These are phyloP conservation scores for Thamnidium elegans DNA, from an alignment of 192 early-diverging fungal species.

Conservation along the genomic window DNA sequence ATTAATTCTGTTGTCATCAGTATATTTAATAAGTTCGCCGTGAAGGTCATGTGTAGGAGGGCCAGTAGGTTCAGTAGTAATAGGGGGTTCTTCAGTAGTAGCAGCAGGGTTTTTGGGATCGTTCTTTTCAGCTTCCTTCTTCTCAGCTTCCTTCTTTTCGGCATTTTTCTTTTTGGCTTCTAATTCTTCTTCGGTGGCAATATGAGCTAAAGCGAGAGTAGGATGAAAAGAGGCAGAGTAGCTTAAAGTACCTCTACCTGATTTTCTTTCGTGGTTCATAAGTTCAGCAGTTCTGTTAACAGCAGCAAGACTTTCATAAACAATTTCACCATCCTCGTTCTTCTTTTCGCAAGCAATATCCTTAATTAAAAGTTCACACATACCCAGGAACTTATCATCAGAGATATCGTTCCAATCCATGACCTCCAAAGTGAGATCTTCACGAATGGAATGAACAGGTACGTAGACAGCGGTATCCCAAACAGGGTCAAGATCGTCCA, in stretches of 20 bases:
- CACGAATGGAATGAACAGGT: conserved; percentile 70
- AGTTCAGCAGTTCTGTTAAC: conserved; percentile 1
- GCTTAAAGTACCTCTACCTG: conserved; percentile 2
- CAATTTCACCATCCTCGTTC: conserved; percentile 22
- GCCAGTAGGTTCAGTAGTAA: background rate
- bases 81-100: background rate
- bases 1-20: conserved; percentile 27
- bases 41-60: conserved; percentile 25
- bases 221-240: conserved; percentile 6
- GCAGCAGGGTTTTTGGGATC: background rate
- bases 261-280: conserved; percentile 1
- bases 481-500: conserved; percentile 79
- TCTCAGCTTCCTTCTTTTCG: background rate
- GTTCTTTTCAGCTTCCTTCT: background rate
- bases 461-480: conserved; percentile 92
- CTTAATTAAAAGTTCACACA: conserved; percentile 57
- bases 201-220: conserved; percentile 13
- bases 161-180: background rate
- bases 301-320: conserved; percentile 24
- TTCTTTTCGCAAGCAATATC: conserved; percentile 52
- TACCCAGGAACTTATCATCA: conserved; percentile 81
- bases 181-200: background rate
- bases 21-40: conserved; percentile 31
- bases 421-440: conserved; percentile 72
- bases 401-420: conserved; percentile 86